Conservation (phyloP, 1,284 basidiomycete genomes). For the Heterobasidion parviporum region DNA sequence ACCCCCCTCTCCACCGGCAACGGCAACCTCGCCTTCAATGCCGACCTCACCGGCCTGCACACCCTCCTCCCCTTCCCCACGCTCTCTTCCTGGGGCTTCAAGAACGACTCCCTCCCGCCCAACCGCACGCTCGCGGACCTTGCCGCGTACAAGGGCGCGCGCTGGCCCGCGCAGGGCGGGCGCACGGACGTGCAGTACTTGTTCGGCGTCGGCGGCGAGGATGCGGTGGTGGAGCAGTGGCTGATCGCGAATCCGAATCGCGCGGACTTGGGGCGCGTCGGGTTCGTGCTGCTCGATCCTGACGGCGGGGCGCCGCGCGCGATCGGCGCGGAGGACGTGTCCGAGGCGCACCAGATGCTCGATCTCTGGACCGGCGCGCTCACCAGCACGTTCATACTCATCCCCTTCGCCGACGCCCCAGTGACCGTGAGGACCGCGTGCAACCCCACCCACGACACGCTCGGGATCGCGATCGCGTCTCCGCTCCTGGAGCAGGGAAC, state of each 20-base stretch:
- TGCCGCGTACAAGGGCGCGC: slow-evolving; percentile 37
- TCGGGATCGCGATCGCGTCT: slow-evolving; percentile 35
- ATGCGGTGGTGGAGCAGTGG: slow-evolving; percentile 37
- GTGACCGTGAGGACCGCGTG: slow-evolving; percentile 35
- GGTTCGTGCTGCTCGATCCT: slow-evolving; percentile 33
- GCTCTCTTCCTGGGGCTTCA: slow-evolving; percentile 56
- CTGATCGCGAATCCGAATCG: slow-evolving; percentile 51
- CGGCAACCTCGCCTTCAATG: slow-evolving; percentile 54
- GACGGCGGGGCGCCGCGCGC: slow-evolving; percentile 22
- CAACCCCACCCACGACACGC: slow-evolving; percentile 29
- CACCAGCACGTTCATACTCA: slow-evolving; percentile 34
- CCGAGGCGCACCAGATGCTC: slow-evolving; percentile 29
- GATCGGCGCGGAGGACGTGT: slow-evolving; percentile 27
- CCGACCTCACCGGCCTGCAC: slow-evolving; percentile 50
- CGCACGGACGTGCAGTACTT: slow-evolving; percentile 38
- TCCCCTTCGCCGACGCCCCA: slow-evolving; percentile 15
- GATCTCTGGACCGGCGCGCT: slow-evolving; percentile 50
- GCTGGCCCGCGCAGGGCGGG: slow-evolving; percentile 39
- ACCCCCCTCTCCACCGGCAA: slow-evolving; percentile 57
- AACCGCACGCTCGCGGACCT: slow-evolving; percentile 35
- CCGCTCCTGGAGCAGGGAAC: slow-evolving; percentile 28
- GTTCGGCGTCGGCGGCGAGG: slow-evolving; percentile 36
- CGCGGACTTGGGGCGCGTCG: slow-evolving; percentile 44
- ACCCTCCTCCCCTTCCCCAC: slow-evolving; percentile 48
- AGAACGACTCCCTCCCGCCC: slow-evolving; percentile 46